phyloP scores from a whole-genome alignment of 169 alveolate species.

The Plasmodium cynomolgi region DNA sequence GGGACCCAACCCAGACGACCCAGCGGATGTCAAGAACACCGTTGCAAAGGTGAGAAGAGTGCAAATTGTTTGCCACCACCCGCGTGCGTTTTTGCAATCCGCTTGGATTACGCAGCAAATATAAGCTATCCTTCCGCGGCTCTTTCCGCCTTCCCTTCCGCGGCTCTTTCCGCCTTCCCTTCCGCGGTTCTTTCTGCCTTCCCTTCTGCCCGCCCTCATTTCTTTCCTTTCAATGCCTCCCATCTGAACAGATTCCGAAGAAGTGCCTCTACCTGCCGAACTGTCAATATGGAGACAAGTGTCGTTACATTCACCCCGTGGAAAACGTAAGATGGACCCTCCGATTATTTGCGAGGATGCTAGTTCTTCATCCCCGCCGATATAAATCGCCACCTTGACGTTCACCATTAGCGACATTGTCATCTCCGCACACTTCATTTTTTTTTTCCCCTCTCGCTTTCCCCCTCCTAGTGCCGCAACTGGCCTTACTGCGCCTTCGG shows the following conservation, averaged over 20 bases:
- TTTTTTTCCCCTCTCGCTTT: neutral
- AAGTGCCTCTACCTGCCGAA: conserved; percentile 84
- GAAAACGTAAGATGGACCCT: conserved; percentile 62
- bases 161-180: neutral
- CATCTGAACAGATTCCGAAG: conserved; percentile 69
- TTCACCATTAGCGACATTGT: neutral
- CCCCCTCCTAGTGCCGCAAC: conserved; percentile 73
- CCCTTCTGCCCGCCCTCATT: neutral
- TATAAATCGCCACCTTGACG: neutral
- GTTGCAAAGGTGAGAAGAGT: conserved; percentile 31
- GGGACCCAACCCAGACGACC: neutral
- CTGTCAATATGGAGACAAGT: conserved; percentile 86
- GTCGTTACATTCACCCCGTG: conserved; percentile 88
- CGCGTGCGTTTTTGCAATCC: neutral
- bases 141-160: neutral
- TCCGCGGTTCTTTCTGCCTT: neutral
- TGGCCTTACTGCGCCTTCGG: conserved; percentile 86
- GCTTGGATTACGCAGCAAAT: neutral
- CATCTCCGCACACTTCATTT: neutral
- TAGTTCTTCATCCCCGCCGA: neutral
- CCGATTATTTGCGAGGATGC: neutral
- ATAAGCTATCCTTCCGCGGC: neutral
- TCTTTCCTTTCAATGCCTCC: neutral
- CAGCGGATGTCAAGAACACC: neutral
- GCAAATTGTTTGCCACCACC: neutral